Conservation (phyloP, 1,284 basidiomycete species). For the Trametes polyzona region DNA sequence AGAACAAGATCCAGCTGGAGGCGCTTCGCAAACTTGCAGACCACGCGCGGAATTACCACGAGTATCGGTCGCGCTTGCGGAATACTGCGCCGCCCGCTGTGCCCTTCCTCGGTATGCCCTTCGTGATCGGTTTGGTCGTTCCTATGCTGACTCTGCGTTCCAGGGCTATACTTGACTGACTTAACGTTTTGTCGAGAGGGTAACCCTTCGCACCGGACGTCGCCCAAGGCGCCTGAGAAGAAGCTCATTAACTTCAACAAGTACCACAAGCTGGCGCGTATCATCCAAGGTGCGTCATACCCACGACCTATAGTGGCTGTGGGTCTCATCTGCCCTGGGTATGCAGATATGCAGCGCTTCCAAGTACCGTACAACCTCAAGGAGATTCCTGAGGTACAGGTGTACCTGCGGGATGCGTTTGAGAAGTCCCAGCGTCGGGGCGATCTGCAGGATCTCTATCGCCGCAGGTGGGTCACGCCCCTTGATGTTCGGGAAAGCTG, state of each 20-base stretch:
- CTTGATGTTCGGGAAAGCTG: constrained; percentile 1
- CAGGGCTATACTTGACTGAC: constrained; percentile 87
- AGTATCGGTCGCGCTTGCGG: constrained; percentile 85
- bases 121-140: constrained; percentile 13
- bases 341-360: constrained; percentile 90
- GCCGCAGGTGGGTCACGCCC: constrained; percentile 71
- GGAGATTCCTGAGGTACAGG: constrained; percentile 84
- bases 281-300: constrained; percentile 70
- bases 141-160: neutral
- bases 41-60: constrained; percentile 89
- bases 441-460: constrained; percentile 80
- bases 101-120: constrained; percentile 82
- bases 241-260: constrained; percentile 96
- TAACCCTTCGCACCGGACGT: constrained; percentile 86
- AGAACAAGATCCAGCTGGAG: constrained; percentile 84
- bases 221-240: constrained; percentile 75
- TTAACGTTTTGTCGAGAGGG: constrained; percentile 96
- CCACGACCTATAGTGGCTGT: too few relatives aligned
- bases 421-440: constrained; percentile 73
- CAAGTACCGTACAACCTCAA: constrained; percentile 85
- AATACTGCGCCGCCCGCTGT: constrained; percentile 87
- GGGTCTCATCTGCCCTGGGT: neutral
- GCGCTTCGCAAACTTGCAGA: constrained; percentile 85
- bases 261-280: constrained; percentile 88
- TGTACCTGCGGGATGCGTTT: constrained; percentile 73